Evolutionary conservation across 257 asterid species (phyloP), one percentile per base, ranked within the genome.

Genomic region (Hygrophila difformis): DNA sequence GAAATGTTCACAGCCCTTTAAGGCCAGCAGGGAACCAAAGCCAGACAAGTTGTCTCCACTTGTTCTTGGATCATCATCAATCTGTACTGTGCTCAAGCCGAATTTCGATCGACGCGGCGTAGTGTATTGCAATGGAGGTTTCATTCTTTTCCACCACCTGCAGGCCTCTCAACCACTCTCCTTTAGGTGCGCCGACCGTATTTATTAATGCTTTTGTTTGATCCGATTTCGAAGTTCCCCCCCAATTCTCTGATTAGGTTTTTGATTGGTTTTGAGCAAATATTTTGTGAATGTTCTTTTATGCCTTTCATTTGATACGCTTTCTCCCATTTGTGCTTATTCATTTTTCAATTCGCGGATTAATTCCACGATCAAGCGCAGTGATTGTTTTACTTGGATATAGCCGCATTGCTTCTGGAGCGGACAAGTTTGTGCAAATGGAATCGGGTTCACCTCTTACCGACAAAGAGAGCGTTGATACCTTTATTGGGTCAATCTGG

Each of bases 91-190:
- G n/a, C n/a, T n/a, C n/a, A n/a, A n/a, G n/a, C n/a, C 48, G 1
- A 42, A 17, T 37, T 16, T 58, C 40, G 31, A 49, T 55, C 52
- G 49, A 56, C 53, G 60, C 29, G 7, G 5, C 29, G 3, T 7
- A 24, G 29, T 24, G 22, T 54, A n/a, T 23, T 59, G 44, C 51
- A 5, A 84, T 82, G 89, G 89, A 73, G 63, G 58, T 68, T 59
- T 66, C 81, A 1, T 65, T 70, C 17, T 61, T 74, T 47, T 49
- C 79, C 29, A 48, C 77, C n/a, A 49, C 54, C 64, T 57, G 57
- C 65, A 42, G 55, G 43, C 17, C 60, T 45, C 63, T 68, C 57
- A 67, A 37, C n/a, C 51, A 29, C 15, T 65, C 69, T 36, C 55
- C 60, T 37, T 55, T 82, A 67, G 93, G 87, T 78, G 26, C 46